Conservation (phyloP, 371 early-diverging fungal genomes). For the Mucor mucedo region DNA sequence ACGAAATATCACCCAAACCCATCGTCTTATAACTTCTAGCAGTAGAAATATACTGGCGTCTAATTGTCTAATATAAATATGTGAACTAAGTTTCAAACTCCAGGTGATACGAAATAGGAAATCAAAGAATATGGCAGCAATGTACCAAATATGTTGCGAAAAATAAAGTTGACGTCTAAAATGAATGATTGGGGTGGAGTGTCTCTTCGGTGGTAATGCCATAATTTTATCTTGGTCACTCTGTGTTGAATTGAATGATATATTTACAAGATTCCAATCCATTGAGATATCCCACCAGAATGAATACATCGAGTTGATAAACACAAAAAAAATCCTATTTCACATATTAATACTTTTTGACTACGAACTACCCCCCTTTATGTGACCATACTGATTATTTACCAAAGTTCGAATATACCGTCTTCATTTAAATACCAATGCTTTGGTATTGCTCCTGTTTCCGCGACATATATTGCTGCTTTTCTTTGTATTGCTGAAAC, state of each 20-base stretch:
- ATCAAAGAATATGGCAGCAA: constrained; percentile 75
- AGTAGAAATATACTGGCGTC: constrained; percentile 73
- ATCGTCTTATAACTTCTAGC: constrained; percentile 82
- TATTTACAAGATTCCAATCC: constrained; percentile 83
- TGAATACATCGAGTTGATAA: constrained; percentile 89
- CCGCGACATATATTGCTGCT: constrained; percentile 41
- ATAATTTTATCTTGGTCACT: constrained; percentile 11
- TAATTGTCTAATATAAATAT: constrained; percentile 69
- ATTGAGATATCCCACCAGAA: constrained; percentile 94
- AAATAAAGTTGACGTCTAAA: constrained; percentile 74
- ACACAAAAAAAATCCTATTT: constrained; percentile 74
- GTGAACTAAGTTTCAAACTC: constrained; percentile 80
- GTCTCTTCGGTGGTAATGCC: constrained; percentile 7
- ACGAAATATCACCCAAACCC: constrained; percentile 92
- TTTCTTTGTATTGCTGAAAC: constrained; percentile 71
- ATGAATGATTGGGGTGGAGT: constrained; percentile 38
- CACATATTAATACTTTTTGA: not conserved
- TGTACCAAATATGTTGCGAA: constrained; percentile 66
- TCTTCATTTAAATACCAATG: constrained; percentile 49
- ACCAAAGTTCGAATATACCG: constrained; percentile 50
- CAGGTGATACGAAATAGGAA: constrained; percentile 84
- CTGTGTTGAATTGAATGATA: constrained; percentile 24
- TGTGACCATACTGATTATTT: constrained; percentile 6
- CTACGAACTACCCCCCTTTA: not conserved
- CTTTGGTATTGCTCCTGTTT: constrained; percentile 41